A percentile compares a stretch with the other conserved stretches of the same genome.
phyloP scores from a whole-genome alignment of 1,284 basidiomycete species.

The Caloboletus firmus region DNA sequence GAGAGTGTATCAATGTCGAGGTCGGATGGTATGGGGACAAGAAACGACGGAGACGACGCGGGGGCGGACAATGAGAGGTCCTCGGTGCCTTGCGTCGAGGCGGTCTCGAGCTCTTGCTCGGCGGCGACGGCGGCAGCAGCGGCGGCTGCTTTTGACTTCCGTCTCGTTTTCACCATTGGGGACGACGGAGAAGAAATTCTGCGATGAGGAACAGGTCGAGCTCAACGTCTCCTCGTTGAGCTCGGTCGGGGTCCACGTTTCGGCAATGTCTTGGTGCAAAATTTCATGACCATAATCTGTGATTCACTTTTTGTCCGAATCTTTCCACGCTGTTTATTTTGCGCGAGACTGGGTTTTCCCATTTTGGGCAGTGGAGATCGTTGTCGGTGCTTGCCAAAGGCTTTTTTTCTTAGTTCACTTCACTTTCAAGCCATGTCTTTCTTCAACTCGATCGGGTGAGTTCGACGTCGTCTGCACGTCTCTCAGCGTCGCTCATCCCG shows the following conservation, averaged over 20 bases:
- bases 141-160: conserved; percentile 44
- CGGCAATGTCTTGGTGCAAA: conserved; percentile 13
- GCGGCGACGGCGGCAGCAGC: conserved; percentile 35
- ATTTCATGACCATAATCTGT: neutral
- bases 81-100: conserved; percentile 37
- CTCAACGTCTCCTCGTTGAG: conserved; percentile 16
- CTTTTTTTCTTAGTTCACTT: conserved; percentile 12
- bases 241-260: conserved; percentile 12
- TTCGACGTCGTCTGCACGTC: conserved; percentile 9
- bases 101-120: conserved; percentile 33
- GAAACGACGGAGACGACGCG: conserved; percentile 23
- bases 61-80: conserved; percentile 20
- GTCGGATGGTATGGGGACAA: conserved; percentile 51
- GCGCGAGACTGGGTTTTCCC: conserved; percentile 3
- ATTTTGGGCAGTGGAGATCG: conserved; percentile 8
- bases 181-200: neutral
- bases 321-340: conserved; percentile 28
- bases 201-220: neutral
- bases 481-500: neutral
- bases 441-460: conserved; percentile 75
- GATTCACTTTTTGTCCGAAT: neutral
- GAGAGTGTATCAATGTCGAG: conserved; percentile 60
- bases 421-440: conserved; percentile 59
- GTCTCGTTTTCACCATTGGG: conserved; percentile 40
- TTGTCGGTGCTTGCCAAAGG: neutral